A percentile compares a stretch with the other conserved stretches of the same genome.
These are phyloP conservation scores for Colletotrichum chlorophyti DNA, from an alignment of 2,329 filamentous ascomycete genomes.

Conservation along the genomic window DNA sequence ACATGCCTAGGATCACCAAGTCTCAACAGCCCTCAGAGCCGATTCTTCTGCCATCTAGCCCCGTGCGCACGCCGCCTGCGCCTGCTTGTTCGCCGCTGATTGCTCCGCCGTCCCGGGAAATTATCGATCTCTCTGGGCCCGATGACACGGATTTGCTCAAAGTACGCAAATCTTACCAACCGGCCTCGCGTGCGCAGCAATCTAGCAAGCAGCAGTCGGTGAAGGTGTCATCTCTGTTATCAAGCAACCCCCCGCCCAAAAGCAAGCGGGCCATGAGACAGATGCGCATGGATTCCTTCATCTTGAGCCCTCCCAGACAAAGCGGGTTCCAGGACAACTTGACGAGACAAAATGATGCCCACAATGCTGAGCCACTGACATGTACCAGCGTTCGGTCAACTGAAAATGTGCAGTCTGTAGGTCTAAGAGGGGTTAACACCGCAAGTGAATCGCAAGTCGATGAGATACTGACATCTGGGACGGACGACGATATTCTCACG, in stretches of 20 bases:
- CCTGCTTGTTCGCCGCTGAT: constrained; percentile 33
- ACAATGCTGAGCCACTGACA: too few relatives aligned
- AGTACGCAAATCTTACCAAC: neutral
- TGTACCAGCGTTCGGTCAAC: neutral
- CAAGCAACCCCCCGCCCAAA: neutral
- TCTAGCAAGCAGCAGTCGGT: neutral
- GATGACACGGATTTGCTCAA: neutral
- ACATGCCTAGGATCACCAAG: constrained; percentile 44
- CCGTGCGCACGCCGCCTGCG: constrained; percentile 41
- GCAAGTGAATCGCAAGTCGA: neutral
- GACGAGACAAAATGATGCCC: too few relatives aligned
- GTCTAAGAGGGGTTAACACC: neutral
- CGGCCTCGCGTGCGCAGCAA: neutral
- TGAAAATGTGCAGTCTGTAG: neutral
- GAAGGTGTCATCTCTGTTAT: neutral
- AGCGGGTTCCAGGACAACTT: neutral
- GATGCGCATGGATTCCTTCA: constrained; percentile 29
- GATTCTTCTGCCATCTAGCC: constrained; percentile 54
- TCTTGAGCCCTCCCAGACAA: neutral
- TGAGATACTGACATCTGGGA: neutral
- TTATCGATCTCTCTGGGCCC: constrained; percentile 10
- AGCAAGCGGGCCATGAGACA: constrained; percentile 37
- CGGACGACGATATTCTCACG: constrained; percentile 15
- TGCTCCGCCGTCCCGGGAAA: neutral
- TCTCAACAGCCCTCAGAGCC: constrained; percentile 38